phyloP scores from a whole-genome alignment of 2,329 filamentous ascomycete species.

The Penicillium palitans region DNA sequence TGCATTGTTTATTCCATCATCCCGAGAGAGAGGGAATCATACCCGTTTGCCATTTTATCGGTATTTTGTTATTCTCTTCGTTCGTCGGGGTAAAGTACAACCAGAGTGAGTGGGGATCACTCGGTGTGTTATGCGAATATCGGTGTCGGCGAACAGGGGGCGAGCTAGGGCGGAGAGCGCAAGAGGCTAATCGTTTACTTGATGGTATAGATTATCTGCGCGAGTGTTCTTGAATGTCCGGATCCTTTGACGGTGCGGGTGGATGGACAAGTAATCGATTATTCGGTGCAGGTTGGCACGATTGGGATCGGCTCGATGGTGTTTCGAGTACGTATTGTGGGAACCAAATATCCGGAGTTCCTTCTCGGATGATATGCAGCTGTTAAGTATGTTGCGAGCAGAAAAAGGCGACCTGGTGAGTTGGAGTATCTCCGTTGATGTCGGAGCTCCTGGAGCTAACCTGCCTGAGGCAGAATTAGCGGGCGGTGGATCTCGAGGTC shows the following conservation, averaged over 20 bases:
- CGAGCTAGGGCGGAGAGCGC: background rate
- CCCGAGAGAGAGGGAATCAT: slow-evolving; percentile 17
- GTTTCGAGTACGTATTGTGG: background rate
- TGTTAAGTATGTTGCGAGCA: background rate
- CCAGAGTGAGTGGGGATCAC: background rate
- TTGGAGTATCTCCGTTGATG: slow-evolving; percentile 21
- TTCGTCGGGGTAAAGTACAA: background rate
- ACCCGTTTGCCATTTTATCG: slow-evolving; percentile 49
- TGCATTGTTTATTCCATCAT: background rate
- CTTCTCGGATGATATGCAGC: background rate
- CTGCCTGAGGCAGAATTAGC: slow-evolving; percentile 24
- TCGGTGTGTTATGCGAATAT: background rate
- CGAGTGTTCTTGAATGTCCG: background rate
- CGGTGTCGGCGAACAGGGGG: background rate
- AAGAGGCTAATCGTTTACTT: background rate
- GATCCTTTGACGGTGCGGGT: slow-evolving; percentile 1
- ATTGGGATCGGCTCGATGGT: background rate
- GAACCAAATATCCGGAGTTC: background rate
- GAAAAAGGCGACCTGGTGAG: slow-evolving; percentile 8
- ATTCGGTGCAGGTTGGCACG: background rate
- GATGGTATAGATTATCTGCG: background rate
- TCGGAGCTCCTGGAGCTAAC: slow-evolving; percentile 31
- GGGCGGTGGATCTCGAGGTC: slow-evolving; percentile 10
- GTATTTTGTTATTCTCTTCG: slow-evolving; percentile 1
- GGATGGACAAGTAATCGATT: slow-evolving; percentile 6